phyloP scores from a whole-genome alignment of 208 protist genomes.

The Trypanosoma boissoni region DNA sequence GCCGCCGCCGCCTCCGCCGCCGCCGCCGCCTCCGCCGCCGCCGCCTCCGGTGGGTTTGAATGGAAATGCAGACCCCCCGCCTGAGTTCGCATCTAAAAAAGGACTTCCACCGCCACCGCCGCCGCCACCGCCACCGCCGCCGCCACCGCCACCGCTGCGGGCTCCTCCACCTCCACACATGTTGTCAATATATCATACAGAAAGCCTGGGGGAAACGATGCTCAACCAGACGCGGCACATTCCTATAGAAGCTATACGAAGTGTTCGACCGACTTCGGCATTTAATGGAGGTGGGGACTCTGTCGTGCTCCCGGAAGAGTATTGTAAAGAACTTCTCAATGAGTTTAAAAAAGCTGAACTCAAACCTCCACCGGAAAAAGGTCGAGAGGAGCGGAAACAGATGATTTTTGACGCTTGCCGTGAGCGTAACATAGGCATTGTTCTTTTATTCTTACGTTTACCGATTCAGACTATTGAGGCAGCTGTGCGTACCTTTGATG shows the following conservation, averaged over 20 bases:
- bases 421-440: slow-evolving; percentile 73
- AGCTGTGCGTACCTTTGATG: slow-evolving; percentile 69
- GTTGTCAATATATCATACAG: too few relatives aligned
- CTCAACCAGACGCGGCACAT: slow-evolving; percentile 35
- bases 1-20: too few relatives aligned
- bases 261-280: slow-evolving; percentile 25
- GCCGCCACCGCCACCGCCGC: slow-evolving; percentile 30
- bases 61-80: slow-evolving; percentile 13
- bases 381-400: slow-evolving; percentile 1
- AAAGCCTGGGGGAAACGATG: too few relatives aligned
- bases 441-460: slow-evolving; percentile 74
- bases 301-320: slow-evolving; percentile 22
- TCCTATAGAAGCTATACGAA: slow-evolving; percentile 43
- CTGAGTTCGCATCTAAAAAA: slow-evolving; percentile 1
- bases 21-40: slow-evolving; percentile 33
- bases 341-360: slow-evolving; percentile 30
- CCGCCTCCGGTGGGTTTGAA: slow-evolving; percentile 17
- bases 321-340: slow-evolving; percentile 23
- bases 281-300: slow-evolving; percentile 23
- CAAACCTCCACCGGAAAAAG: slow-evolving; percentile 22
- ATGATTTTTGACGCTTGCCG: slow-evolving; percentile 46
- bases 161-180: background rate
- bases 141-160: slow-evolving; percentile 12
- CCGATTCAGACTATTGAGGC: slow-evolving; percentile 73
- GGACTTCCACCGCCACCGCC: slow-evolving; percentile 12